Evolutionary conservation across 306 rosid genomes (phyloP).

Genomic region (Cyclanthera cordifolia): DNA sequence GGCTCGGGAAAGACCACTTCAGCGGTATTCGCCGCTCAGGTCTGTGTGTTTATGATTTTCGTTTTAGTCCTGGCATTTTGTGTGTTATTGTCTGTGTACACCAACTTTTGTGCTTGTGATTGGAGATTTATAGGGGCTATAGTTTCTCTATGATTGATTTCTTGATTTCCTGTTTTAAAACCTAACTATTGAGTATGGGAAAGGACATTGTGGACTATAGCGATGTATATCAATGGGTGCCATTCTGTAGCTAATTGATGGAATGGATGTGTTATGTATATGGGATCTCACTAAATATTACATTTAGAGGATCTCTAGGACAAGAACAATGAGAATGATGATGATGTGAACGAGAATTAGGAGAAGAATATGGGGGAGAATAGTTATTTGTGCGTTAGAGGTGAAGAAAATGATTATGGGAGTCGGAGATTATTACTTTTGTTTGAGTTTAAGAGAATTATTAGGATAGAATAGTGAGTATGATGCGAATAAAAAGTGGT

Average conservation of each 20-base stretch:
- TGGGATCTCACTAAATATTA: background rate
- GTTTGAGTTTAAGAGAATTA: no score
- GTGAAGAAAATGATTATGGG: no score
- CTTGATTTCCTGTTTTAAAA: background rate
- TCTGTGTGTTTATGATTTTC: background rate
- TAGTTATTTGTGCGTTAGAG: no score
- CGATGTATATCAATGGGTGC: background rate
- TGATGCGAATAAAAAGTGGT: no score
- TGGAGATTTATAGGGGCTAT: background rate
- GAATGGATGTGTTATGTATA: background rate
- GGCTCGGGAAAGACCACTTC: slow-evolving; percentile 92
- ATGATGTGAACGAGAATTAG: no score
- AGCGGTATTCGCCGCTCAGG: slow-evolving; percentile 88
- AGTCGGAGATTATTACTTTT: no score
- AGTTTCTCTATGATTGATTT: background rate
- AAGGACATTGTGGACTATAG: background rate
- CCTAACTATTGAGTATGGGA: background rate
- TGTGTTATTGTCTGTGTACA: background rate
- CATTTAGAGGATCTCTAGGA: background rate
- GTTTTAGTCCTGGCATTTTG: background rate
- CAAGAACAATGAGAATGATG: no score
- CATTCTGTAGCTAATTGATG: background rate
- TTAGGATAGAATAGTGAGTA: no score
- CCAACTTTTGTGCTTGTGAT: background rate
- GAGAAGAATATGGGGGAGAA: no score